These are phyloP conservation scores for Xylaria castorea DNA, from an alignment of 495 filamentous ascomycete species.

Conservation along the genomic window DNA sequence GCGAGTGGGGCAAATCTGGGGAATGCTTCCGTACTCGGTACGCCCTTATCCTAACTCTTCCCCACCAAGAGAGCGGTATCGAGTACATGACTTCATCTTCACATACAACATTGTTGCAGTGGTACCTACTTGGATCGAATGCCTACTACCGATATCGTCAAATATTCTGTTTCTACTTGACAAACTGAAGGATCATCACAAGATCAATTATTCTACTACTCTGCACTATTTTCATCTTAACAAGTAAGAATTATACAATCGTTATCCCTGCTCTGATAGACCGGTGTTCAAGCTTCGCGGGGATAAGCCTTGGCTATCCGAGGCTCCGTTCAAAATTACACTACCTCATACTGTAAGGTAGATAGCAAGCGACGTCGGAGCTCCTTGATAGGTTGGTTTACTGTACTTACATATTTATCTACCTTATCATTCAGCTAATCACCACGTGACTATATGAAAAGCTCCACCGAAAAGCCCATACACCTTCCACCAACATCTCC, in stretches of 20 bases:
- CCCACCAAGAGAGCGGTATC: neutral
- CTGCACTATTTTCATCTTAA: neutral
- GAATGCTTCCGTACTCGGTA: conserved; percentile 11
- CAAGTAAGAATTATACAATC: neutral
- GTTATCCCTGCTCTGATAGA: neutral
- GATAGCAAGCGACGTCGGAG: conserved; percentile 8
- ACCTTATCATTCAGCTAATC: neutral
- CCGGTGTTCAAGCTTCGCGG: neutral
- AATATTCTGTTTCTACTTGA: no score
- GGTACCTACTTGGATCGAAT: no score
- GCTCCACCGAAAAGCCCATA: neutral
- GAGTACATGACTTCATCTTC: neutral
- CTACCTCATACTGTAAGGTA: no score
- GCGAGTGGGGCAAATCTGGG: conserved; percentile 19
- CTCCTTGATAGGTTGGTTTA: neutral
- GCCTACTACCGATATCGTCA: no score
- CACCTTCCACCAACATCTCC: neutral
- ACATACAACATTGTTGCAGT: no score
- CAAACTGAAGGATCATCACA: neutral
- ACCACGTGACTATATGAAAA: neutral
- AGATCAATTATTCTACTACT: neutral
- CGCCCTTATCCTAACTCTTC: neutral
- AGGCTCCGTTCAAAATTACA: neutral
- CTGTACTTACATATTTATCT: neutral
- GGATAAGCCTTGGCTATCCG: neutral